Conservation (phyloP, 768 basidiomycete species). For the Suillus plorans region DNA sequence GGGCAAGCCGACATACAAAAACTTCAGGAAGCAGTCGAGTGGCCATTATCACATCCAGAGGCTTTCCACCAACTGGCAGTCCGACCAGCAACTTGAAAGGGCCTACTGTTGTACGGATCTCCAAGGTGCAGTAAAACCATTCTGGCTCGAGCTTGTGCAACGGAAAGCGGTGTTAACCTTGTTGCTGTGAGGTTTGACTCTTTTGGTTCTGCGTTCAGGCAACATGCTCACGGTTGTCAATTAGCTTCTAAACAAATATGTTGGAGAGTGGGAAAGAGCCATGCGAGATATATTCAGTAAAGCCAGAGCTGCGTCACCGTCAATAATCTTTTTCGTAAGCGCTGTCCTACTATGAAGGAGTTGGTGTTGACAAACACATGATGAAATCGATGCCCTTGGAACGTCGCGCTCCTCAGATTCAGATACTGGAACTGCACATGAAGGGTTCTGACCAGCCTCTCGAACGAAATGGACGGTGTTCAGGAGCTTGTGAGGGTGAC, state of each 20-base stretch:
- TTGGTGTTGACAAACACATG: conserved; percentile 47
- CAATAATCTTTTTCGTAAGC: conserved; percentile 93
- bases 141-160: conserved; percentile 87
- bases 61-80: conserved; percentile 88
- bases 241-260: conserved; percentile 95
- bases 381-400: conserved; percentile 95
- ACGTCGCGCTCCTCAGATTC: conserved; percentile 61
- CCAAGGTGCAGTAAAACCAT: conserved; percentile 98
- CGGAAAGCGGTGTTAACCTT: conserved; percentile 93
- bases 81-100: conserved; percentile 66
- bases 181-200: conserved; percentile 59
- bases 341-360: not conserved
- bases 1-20: conserved; percentile 83
- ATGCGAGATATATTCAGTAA: conserved; percentile 95
- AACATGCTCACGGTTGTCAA: conserved; percentile 38
- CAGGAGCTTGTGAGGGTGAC: conserved; percentile 95
- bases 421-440: conserved; percentile 58
- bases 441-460: conserved; percentile 86
- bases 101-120: conserved; percentile 90
- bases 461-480: conserved; percentile 99
- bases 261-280: conserved; percentile 96
- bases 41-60: conserved; percentile 87
- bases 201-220: not conserved
- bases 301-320: conserved; percentile 90
- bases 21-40: conserved; percentile 88